These are phyloP conservation scores for Diospyros kaki DNA, from an alignment of 148 eudicot species.

Conservation along the genomic window DNA sequence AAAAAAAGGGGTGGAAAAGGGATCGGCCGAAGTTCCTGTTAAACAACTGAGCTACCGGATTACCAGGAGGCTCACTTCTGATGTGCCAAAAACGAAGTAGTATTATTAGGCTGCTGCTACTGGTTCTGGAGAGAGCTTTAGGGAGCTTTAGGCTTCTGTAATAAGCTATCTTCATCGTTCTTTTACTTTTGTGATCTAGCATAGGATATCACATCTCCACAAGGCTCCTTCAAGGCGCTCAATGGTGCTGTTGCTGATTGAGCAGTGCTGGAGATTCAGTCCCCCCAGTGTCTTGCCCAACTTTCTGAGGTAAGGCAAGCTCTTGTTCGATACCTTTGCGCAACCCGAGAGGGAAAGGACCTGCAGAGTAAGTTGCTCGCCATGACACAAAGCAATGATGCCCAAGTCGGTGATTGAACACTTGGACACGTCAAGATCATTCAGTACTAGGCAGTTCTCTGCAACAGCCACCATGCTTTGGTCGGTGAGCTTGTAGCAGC, in stretches of 20 bases:
- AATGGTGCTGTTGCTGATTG: slow-evolving; percentile 49
- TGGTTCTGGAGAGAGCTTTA: neutral
- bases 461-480: slow-evolving; percentile 48
- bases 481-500: slow-evolving; percentile 65
- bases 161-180: neutral
- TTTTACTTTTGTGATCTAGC: slow-evolving; percentile 16
- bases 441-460: slow-evolving; percentile 42
- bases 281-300: slow-evolving; percentile 66
- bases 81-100: slow-evolving; percentile 21
- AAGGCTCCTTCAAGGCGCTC: slow-evolving; percentile 52
- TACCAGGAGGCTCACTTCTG: slow-evolving; percentile 21
- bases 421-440: slow-evolving; percentile 68
- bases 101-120: neutral
- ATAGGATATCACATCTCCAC: slow-evolving; percentile 78
- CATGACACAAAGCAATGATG: slow-evolving; percentile 42
- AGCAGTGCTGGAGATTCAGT: slow-evolving; percentile 72
- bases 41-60: slow-evolving; percentile 42
- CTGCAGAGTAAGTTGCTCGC: slow-evolving; percentile 43
- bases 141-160: no score
- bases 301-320: slow-evolving; percentile 45
- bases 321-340: slow-evolving; percentile 55
- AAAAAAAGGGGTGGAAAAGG: slow-evolving; percentile 33
- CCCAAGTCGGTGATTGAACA: slow-evolving; percentile 73
- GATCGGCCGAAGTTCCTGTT: slow-evolving; percentile 33
- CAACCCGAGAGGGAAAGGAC: slow-evolving; percentile 80